Evolutionary conservation across 1,284 basidiomycete species (phyloP).

Genomic region (Boletus smithii): DNA sequence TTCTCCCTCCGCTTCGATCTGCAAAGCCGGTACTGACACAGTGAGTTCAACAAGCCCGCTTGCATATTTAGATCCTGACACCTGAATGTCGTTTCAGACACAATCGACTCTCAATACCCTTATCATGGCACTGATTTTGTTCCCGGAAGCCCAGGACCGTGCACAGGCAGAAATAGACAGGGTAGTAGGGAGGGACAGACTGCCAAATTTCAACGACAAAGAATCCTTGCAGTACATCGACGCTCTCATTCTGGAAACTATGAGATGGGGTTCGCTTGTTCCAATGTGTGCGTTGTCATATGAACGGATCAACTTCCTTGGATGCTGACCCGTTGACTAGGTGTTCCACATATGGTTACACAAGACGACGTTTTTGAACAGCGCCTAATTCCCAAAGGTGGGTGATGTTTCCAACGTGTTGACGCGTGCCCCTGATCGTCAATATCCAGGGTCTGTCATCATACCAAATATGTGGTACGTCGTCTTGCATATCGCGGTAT

Average conservation of each 20-base stretch:
- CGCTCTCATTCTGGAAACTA: slow-evolving; percentile 24
- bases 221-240: slow-evolving; percentile 28
- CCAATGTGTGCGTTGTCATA: slow-evolving; percentile 23
- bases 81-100: slow-evolving; percentile 19
- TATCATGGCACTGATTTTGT: slow-evolving; percentile 22
- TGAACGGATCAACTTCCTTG: neutral
- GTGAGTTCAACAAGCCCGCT: slow-evolving; percentile 16
- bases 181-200: slow-evolving; percentile 21
- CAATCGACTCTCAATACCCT: slow-evolving; percentile 21
- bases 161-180: slow-evolving; percentile 26
- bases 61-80: neutral
- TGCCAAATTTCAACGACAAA: slow-evolving; percentile 24
- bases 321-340: slow-evolving; percentile 10
- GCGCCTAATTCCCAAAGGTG: slow-evolving; percentile 28
- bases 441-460: slow-evolving; percentile 18
- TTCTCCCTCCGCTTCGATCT: neutral
- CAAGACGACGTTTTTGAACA: slow-evolving; percentile 29
- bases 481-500: neutral
- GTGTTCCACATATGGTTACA: slow-evolving; percentile 20
- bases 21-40: slow-evolving; percentile 22
- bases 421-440: neutral
- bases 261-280: slow-evolving; percentile 25
- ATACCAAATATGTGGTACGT: slow-evolving; percentile 24
- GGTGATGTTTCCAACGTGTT: neutral
- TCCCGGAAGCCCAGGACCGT: slow-evolving; percentile 24